Percentiles rank a stretch among this genome's conserved stretches.
phyloP scores from a whole-genome alignment of 2,329 filamentous ascomycete genomes.

The Colletotrichum magnum region DNA sequence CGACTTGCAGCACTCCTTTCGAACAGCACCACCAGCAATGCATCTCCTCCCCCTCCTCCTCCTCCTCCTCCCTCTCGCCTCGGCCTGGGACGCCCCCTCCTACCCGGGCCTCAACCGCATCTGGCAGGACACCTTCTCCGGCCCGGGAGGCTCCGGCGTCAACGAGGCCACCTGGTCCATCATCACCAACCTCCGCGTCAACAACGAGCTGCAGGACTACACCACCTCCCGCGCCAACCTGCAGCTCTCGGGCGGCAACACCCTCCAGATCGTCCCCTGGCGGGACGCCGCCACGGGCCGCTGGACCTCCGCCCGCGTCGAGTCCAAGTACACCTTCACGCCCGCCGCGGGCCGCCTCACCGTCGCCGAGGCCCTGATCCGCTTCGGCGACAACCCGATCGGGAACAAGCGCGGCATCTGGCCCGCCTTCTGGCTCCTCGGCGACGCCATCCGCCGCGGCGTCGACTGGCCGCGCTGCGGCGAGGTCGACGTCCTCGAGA shows the following conservation, averaged over 20 bases:
- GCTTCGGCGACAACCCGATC: constrained; percentile 55
- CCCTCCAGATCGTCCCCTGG: constrained; percentile 66
- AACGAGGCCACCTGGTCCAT: constrained; percentile 59
- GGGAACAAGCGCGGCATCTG: constrained; percentile 63
- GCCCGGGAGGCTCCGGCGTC: constrained; percentile 51
- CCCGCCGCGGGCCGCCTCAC: constrained; percentile 57
- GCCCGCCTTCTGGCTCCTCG: constrained; percentile 69
- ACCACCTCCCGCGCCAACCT: constrained; percentile 59
- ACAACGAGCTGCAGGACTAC: constrained; percentile 66
- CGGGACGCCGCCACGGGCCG: constrained; percentile 49
- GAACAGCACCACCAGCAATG: constrained; percentile 25
- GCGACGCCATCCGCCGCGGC: constrained; percentile 61
- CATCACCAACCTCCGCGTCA: constrained; percentile 60
- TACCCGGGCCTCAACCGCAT: constrained; percentile 56
- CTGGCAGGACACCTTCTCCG: constrained; percentile 62
- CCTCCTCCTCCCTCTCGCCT: constrained; percentile 44
- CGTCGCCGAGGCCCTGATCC: constrained; percentile 60
- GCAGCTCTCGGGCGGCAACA: constrained; percentile 65
- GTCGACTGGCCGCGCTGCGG: constrained; percentile 64
- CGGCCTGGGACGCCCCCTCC: constrained; percentile 54
- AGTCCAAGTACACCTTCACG: constrained; percentile 62
- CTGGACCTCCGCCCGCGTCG: constrained; percentile 67
- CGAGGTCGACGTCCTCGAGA: constrained; percentile 67
- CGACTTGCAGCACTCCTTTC: constrained; percentile 15
- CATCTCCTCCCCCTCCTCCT: constrained; percentile 18